Conservation (phyloP, 2,329 filamentous ascomycete genomes). For the Botrytis sinoallii region DNA sequence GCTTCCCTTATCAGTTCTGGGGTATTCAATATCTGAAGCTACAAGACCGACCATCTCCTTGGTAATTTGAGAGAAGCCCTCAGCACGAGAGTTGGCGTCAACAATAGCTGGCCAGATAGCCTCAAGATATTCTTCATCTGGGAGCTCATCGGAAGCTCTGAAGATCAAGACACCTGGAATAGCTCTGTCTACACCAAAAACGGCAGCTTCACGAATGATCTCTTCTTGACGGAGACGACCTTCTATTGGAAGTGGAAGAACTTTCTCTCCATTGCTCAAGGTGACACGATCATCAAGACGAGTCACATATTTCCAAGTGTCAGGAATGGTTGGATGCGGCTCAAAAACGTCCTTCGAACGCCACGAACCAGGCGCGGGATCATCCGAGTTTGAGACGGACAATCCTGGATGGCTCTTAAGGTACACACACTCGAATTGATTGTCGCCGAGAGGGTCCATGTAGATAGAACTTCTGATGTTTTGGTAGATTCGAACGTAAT, state of each 20-base stretch:
- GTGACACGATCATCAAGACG: conserved; percentile 47
- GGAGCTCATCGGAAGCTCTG: conserved; percentile 42
- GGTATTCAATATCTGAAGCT: conserved; percentile 42
- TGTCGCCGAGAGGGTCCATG: conserved; percentile 34
- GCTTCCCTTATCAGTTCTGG: conserved; percentile 52
- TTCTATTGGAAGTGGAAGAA: conserved; percentile 49
- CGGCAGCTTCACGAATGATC: conserved; percentile 53
- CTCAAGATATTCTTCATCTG: conserved; percentile 46
- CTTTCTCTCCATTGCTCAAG: conserved; percentile 49
- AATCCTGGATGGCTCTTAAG: conserved; percentile 42
- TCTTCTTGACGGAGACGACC: conserved; percentile 51
- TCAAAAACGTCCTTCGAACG: conserved; percentile 46
- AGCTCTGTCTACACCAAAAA: conserved; percentile 54
- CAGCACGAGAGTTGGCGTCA: conserved; percentile 49
- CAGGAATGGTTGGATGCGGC: conserved; percentile 42
- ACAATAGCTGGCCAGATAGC: conserved; percentile 50
- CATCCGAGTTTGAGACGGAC: conserved; percentile 41
- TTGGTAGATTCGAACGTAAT: conserved; percentile 48
- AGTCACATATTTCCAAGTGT: conserved; percentile 46
- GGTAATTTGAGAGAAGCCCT: conserved; percentile 52
- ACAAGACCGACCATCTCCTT: conserved; percentile 53
- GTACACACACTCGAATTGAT: conserved; percentile 36
- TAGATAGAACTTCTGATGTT: conserved; percentile 23
- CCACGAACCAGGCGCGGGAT: conserved; percentile 44
- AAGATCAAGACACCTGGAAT: conserved; percentile 54